These are phyloP conservation scores for Dryas octopetala DNA, from an alignment of 306 rosid genomes.

Conservation along the genomic window DNA sequence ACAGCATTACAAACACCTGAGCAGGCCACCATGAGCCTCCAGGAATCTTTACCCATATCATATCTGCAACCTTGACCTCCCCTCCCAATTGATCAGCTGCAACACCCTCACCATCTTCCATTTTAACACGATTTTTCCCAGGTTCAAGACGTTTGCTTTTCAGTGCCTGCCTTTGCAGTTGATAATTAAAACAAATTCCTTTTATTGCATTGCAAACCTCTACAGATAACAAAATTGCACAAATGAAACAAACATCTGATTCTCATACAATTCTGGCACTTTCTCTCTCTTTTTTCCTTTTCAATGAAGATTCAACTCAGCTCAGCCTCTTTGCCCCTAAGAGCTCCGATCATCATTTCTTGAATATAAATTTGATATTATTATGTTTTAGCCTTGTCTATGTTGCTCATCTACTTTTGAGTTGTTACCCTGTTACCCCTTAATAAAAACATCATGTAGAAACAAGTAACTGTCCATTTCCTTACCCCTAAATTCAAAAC, in stretches of 20 bases:
- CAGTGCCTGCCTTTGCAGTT: constrained; percentile 20
- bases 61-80: constrained; percentile 40
- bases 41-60: constrained; percentile 42
- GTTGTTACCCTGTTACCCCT: not conserved
- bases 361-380: too few species aligned
- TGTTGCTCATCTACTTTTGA: not conserved
- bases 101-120: constrained; percentile 24
- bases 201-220: not conserved
- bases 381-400: not conserved
- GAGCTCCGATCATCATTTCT: too few species aligned
- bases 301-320: too few species aligned
- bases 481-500: too few species aligned
- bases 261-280: not conserved
- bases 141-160: constrained; percentile 13
- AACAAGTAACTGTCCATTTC: too few species aligned
- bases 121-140: constrained; percentile 12
- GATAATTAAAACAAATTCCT: not conserved
- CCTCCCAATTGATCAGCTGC: constrained; percentile 16
- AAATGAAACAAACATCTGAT: not conserved
- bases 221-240: not conserved
- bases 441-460: too few species aligned
- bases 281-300: too few species aligned
- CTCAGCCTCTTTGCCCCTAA: too few species aligned
- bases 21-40: constrained; percentile 75
- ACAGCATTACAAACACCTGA: constrained; percentile 42